phyloP scores from a whole-genome alignment of 257 asterid species.

The Petunia secreta region DNA sequence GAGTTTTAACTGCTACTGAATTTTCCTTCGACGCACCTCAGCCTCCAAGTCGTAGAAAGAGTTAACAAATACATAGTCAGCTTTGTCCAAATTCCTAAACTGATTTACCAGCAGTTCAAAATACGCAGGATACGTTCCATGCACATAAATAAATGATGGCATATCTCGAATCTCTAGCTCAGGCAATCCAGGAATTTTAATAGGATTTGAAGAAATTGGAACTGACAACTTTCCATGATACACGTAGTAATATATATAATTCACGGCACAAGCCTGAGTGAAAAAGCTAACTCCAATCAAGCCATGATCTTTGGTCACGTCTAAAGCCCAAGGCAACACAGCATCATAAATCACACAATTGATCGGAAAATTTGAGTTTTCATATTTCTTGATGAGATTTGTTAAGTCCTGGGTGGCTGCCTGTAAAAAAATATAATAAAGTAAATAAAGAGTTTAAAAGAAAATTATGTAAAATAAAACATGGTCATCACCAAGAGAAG shows the following conservation, averaged over 20 bases:
- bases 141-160: constrained; percentile 63
- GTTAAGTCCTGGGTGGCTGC: constrained; percentile 19
- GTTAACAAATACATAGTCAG: constrained; percentile 69
- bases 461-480: no score
- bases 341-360: constrained; percentile 70
- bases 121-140: constrained; percentile 68
- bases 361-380: constrained; percentile 33
- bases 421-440: no score
- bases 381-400: constrained; percentile 41
- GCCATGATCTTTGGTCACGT: constrained; percentile 44
- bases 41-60: constrained; percentile 62
- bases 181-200: constrained; percentile 65
- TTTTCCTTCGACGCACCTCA: constrained; percentile 35
- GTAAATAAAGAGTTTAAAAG: no score
- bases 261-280: constrained; percentile 76
- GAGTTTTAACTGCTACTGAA: no score
- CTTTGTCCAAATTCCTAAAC: constrained; percentile 55
- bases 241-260: constrained; percentile 53
- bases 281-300: constrained; percentile 55
- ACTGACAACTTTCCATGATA: constrained; percentile 47
- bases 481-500: no score
- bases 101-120: constrained; percentile 58
- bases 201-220: constrained; percentile 50
- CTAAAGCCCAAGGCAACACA: constrained; percentile 70
- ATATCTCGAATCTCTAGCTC: constrained; percentile 51